Conservation (phyloP, 352 stramenopile genomes). For the Globisporangium heterothallicum region DNA sequence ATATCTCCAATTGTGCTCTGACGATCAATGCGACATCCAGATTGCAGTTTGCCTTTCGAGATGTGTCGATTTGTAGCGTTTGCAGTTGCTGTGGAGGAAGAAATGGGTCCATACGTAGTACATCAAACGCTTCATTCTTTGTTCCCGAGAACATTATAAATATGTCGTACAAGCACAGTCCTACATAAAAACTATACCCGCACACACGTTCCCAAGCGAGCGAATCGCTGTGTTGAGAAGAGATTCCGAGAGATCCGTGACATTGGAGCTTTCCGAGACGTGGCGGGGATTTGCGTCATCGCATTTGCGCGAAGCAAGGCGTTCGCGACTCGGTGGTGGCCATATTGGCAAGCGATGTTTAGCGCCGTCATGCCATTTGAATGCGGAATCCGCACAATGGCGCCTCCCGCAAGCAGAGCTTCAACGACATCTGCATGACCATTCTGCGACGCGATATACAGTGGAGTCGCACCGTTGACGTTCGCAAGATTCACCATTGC, state of each 20-base stretch:
- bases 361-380: neutral
- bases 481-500: conserved; percentile 5
- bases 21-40: too few relatives aligned
- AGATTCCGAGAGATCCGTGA: neutral
- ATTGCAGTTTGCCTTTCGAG: too few relatives aligned
- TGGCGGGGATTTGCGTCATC: neutral
- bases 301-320: neutral
- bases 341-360: neutral
- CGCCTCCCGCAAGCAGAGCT: conserved; percentile 1
- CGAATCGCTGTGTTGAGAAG: neutral
- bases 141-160: too few relatives aligned
- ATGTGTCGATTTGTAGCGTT: too few relatives aligned
- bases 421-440: conserved; percentile 5
- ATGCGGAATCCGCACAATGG: conserved; percentile 5
- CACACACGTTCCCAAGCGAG: neutral
- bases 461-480: conserved; percentile 3
- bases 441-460: conserved; percentile 13
- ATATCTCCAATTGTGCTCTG: too few relatives aligned
- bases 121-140: too few relatives aligned
- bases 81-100: too few relatives aligned
- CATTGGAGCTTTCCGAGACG: neutral
- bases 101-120: too few relatives aligned
- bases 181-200: neutral
- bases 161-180: too few relatives aligned
- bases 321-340: conserved; percentile 2